A percentile compares a stretch with the other conserved stretches of the same genome.
Evolutionary conservation across 305 asterid genomes (phyloP).

Genomic region (Solanum hybrid): DNA sequence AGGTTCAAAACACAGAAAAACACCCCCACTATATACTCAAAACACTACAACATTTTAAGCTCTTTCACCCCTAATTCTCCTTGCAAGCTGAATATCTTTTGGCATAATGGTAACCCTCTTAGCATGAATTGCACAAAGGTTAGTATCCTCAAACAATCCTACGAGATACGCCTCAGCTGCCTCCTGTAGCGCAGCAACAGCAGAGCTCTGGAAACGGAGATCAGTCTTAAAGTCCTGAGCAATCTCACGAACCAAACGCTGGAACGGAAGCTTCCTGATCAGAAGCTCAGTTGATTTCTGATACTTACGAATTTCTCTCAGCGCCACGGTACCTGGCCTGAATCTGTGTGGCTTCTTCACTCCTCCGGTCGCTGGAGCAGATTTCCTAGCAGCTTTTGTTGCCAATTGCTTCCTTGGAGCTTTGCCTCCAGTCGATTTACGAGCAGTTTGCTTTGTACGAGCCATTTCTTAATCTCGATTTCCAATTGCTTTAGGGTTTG

Average conservation of each 20-base stretch:
- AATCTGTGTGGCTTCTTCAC: constrained; percentile 11
- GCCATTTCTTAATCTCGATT: not conserved
- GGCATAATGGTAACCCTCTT: constrained; percentile 5
- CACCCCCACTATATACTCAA: not conserved
- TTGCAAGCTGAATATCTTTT: not conserved
- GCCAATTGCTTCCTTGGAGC: constrained; percentile 3
- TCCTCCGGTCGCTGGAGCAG: constrained; percentile 2
- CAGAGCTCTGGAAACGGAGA: constrained; percentile 6
- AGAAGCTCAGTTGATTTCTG: constrained; percentile 3
- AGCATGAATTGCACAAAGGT: constrained; percentile 1
- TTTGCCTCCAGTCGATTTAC: not conserved
- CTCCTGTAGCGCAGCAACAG: not conserved
- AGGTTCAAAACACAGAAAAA: not conserved
- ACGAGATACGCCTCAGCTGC: constrained; percentile 3
- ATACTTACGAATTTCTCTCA: constrained; percentile 1
- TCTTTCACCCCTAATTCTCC: constrained; percentile 6
- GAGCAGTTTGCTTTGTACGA: constrained; percentile 5
- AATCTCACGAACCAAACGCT: constrained; percentile 7
- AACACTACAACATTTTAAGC: not conserved
- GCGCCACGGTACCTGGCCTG: not conserved
- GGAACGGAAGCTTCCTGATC: not conserved
- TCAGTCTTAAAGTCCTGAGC: constrained; percentile 8
- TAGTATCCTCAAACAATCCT: constrained; percentile 2
- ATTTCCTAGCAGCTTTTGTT: not conserved
- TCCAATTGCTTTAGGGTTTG: not conserved